These are phyloP conservation scores for Alternaria sp. DNA, from an alignment of 2,329 filamentous ascomycete species.

Conservation along the genomic window DNA sequence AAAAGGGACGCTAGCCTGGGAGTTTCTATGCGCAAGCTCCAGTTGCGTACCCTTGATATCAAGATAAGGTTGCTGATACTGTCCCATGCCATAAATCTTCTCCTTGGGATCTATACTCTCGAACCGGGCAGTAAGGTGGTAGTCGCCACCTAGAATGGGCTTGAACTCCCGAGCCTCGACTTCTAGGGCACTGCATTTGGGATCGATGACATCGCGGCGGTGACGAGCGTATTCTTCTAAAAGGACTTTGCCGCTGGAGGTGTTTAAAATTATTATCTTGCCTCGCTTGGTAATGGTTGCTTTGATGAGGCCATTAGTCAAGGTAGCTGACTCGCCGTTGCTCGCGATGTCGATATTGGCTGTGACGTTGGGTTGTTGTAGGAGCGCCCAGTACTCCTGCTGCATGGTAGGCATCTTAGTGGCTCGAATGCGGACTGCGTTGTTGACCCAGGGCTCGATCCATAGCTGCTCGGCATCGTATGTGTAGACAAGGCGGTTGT, in stretches of 20 bases:
- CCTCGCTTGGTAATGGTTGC: constrained; percentile 59
- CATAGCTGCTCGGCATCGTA: constrained; percentile 61
- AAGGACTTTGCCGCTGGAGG: constrained; percentile 54
- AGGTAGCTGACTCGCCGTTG: constrained; percentile 47
- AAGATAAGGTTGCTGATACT: constrained; percentile 71
- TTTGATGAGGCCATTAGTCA: constrained; percentile 60
- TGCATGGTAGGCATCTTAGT: constrained; percentile 52
- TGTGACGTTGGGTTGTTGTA: constrained; percentile 11
- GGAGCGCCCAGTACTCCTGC: constrained; percentile 39
- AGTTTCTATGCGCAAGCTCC: constrained; percentile 72
- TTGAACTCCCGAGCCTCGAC: constrained; percentile 67
- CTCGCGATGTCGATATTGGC: constrained; percentile 21
- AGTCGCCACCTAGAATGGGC: constrained; percentile 62
- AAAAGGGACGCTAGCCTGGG: constrained; percentile 71
- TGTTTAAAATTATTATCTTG: constrained; percentile 59
- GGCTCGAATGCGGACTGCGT: constrained; percentile 60
- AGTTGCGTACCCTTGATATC: constrained; percentile 69
- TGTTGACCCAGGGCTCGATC: constrained; percentile 60
- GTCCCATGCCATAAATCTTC: constrained; percentile 73
- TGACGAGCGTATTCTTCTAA: constrained; percentile 64
- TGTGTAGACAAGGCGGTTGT: constrained; percentile 62
- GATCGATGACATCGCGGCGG: constrained; percentile 61
- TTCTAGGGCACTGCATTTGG: constrained; percentile 66
- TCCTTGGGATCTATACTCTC: constrained; percentile 65
- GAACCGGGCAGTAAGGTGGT: constrained; percentile 66